Base-by-base conservation (phyloP, 371 early-diverging fungal species). In the Cladochytrium tenue region DNA sequence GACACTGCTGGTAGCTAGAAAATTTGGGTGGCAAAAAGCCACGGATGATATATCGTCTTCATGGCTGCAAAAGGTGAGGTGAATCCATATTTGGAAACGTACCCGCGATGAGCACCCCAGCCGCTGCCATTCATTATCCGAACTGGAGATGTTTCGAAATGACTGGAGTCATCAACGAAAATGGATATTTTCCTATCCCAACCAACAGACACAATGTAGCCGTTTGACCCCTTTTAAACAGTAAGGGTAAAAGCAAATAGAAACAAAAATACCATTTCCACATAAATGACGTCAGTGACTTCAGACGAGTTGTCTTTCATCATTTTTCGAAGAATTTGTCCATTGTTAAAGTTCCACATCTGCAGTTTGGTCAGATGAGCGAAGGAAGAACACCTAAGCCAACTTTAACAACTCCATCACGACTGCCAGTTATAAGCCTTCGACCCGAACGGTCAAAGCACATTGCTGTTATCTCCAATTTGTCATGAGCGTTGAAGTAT, bases 331-430 rank as follows among this genome's bases (percentile, higher is more conserved):
- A 85, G 70, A 32, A 82, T 78, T 60, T 82, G 82, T 15, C 85
- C 85, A 63, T 83, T 85, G 70, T 85, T 85, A 70, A 82, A 83
- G 71, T 85, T 85, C 85, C 85, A 85, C 81, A 85, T 81, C 77
- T 80, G 53, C 17, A 7, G 53, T 32, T 17, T 27, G 53, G 3
- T 1, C 35, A 60, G 43, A 60, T 10, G 23, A 32, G 23, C 32
- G 20, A 63, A 15, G n/a, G 34, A 58, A 33, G 13, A 13, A 13
- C n/a, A n/a, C n/a, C n/a, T n/a, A n/a, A n/a, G n/a, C 36, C 25
- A 26, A 76, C 81, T 67, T 84, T 84, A 3, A 84, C 66, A 25
- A 73, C 56, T 0, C 80, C 78, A 56, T 85, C 83, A 30, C 82
- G 69, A 56, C 81, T 75, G 3, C 80, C 85, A 0, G 85, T 85